phyloP scores from a whole-genome alignment of 805 yeast species.

The Clavispora asparagi region DNA sequence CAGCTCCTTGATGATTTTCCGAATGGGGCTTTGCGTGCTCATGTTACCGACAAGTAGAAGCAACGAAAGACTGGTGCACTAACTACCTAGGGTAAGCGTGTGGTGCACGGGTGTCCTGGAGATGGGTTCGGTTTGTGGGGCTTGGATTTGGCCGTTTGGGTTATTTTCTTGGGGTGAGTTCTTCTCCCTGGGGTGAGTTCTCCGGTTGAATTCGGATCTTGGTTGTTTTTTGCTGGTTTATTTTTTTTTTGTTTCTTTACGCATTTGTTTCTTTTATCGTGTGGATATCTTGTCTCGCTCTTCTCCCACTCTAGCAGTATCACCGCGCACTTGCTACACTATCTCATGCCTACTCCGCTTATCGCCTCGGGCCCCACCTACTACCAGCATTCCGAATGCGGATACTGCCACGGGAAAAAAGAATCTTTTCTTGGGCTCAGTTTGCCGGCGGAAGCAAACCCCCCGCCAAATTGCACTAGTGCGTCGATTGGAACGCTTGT shows the following conservation, averaged over 20 bases:
- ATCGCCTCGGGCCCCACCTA: constrained; percentile 31
- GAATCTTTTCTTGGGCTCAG: constrained; percentile 21
- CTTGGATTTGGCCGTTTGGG: no score
- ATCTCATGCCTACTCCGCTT: background rate
- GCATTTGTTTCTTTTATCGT: no score
- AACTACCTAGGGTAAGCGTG: no score
- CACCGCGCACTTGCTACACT: no score
- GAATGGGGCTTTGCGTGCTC: constrained; percentile 11
- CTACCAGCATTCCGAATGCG: constrained; percentile 49
- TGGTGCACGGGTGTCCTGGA: no score
- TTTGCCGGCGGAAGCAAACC: constrained; percentile 20
- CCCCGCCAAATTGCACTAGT: constrained; percentile 16
- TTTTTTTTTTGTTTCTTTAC: no score
- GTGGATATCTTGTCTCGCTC: no score
- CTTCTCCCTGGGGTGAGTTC: no score
- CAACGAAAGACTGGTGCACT: background rate
- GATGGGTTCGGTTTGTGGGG: no score
- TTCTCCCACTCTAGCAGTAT: background rate
- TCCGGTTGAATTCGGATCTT: no score
- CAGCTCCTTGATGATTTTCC: constrained; percentile 3
- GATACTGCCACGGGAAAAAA: constrained; percentile 61
- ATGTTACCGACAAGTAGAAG: constrained; percentile 1
- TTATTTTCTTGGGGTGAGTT: no score
- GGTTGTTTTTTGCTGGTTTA: no score
- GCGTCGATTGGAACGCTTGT: constrained; percentile 36